Conservation (phyloP, 2,329 filamentous ascomycete species). For the Metarhizium brunneum region DNA sequence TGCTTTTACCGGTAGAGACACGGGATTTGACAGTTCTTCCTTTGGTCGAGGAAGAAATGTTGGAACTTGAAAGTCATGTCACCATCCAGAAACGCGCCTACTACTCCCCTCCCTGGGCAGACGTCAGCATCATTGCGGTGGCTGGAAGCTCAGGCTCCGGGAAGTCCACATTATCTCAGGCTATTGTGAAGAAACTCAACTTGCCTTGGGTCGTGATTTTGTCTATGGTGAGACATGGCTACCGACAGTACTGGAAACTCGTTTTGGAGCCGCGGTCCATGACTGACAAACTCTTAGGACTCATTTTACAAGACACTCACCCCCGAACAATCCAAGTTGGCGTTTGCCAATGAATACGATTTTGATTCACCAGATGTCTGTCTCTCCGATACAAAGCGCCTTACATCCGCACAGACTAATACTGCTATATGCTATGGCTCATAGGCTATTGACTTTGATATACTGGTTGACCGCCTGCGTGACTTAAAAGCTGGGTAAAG, state of each 20-base stretch:
- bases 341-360: constrained; percentile 87
- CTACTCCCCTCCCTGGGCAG: constrained; percentile 91
- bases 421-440: not conserved
- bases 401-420: not conserved
- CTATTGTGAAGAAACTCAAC: constrained; percentile 82
- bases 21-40: constrained; percentile 2
- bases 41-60: constrained; percentile 14
- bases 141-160: constrained; percentile 90
- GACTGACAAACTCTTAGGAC: constrained; percentile 50
- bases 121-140: constrained; percentile 93
- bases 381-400: not conserved
- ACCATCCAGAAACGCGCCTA: constrained; percentile 53
- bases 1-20: not conserved
- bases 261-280: not conserved
- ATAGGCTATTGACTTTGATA: constrained; percentile 84
- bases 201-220: constrained; percentile 97
- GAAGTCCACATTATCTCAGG: constrained; percentile 88
- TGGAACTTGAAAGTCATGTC: constrained; percentile 30
- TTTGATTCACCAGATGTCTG: constrained; percentile 77
- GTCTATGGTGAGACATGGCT: constrained; percentile 62
- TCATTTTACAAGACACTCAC: constrained; percentile 93
- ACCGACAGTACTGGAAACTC: not conserved
- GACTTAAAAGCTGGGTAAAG: constrained; percentile 86
- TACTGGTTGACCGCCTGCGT: constrained; percentile 66
- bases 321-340: constrained; percentile 66